Evolutionary conservation across 2,329 filamentous ascomycete genomes (phyloP).

Genomic region (Blastomyces emzantsi): DNA sequence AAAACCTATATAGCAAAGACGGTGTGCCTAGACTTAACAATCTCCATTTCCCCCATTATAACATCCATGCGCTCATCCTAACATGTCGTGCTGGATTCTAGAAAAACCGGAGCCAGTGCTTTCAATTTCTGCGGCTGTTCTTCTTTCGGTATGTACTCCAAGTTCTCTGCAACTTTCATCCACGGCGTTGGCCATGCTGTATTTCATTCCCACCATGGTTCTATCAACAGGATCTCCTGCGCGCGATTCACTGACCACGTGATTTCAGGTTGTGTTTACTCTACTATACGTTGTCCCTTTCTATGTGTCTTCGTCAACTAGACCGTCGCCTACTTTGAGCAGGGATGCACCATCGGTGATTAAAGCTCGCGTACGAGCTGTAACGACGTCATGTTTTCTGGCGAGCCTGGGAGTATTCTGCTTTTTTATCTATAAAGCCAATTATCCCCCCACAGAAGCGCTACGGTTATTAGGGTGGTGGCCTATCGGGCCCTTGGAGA

Average conservation of each 20-base stretch:
- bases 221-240: not conserved
- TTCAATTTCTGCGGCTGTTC: constrained; percentile 12
- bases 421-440: constrained; percentile 50
- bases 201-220: not conserved
- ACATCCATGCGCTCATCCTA: not conserved
- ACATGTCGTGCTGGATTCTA: not conserved
- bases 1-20: constrained; percentile 5
- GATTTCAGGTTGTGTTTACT: constrained; percentile 52
- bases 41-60: not conserved
- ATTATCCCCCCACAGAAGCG: constrained; percentile 45
- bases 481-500: constrained; percentile 60
- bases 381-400: constrained; percentile 62
- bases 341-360: constrained; percentile 88
- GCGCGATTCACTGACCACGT: not conserved
- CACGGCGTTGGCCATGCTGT: not conserved
- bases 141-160: constrained; percentile 12
- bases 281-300: constrained; percentile 83
- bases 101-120: constrained; percentile 15
- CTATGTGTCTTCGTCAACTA: constrained; percentile 70
- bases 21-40: not conserved
- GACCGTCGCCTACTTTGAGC: constrained; percentile 67
- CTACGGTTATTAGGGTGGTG: constrained; percentile 70
- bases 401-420: constrained; percentile 59
- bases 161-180: not conserved
- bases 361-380: constrained; percentile 70